Evolutionary conservation across 805 yeast genomes (phyloP), one percentile per base, ranked within the genome.

Genomic region (Hanseniaspora meyeri): DNA sequence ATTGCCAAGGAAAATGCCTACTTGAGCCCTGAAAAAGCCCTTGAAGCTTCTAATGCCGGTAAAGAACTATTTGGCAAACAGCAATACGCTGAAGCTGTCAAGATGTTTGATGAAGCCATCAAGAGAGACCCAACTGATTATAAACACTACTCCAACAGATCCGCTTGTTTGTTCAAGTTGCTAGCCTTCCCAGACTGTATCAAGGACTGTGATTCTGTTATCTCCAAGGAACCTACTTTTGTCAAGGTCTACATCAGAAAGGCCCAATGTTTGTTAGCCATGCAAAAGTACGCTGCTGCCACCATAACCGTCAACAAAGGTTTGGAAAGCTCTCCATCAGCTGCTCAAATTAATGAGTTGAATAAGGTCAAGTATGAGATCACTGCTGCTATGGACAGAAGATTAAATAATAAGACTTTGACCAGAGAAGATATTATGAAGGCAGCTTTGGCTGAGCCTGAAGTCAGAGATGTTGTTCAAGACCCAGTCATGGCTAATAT

Each of bases 171-270:
- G 68, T 83, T 95, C 49, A 93, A 93, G 72, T 79, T 93, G 63
- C 81, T 91, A 86, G 87, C 96, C 12, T 93, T 91, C 85, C 97
- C 97, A 19, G 97, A 91, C 63, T 97, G 95, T 17, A 83, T 93
- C 58, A 78, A 79, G 64, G 99, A 93, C 72, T 89, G 97, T 75
- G 87, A 91, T 66, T 69, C 73, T 58, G 99, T 98, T 39, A 87
- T 93, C 64, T 81, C 79, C 67, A 80, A 82, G 63, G 97, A 93
- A 70, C 96, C 96, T 48, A 71, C 74, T 20, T 93, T 93, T 71
- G 77, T 91, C 66, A 86, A 96, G 74, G 98, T 97, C 3, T 93
- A 90, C 70, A 86, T 93, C 62, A 84, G 98, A 74, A 93, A 93
- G 76, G 97, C 99, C 40, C 87, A 82, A 62, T 96, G 96, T 19